These are phyloP conservation scores for Plantago ovata DNA, from an alignment of 257 asterid genomes.

Conservation along the genomic window DNA sequence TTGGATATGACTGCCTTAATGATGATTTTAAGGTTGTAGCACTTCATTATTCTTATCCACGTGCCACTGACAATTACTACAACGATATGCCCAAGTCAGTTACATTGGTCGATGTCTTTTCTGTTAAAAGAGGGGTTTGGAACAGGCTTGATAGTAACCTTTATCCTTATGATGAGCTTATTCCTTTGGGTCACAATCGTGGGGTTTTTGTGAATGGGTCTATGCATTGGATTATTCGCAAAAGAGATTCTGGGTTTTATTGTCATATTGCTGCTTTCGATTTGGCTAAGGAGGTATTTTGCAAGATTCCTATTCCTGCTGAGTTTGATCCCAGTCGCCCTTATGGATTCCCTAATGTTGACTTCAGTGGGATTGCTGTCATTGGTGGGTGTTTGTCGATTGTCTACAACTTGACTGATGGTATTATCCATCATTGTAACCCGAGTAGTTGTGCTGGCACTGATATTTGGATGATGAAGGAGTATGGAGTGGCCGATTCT, in stretches of 20 bases:
- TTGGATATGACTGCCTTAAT: neutral
- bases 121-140: neutral
- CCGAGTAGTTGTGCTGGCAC: neutral
- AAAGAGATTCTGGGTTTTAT: neutral
- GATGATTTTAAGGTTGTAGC: neutral
- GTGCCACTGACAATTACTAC: neutral
- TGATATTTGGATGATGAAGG: neutral
- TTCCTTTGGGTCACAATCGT: neutral
- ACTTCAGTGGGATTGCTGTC: neutral
- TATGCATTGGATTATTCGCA: neutral
- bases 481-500: neutral
- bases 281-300: neutral
- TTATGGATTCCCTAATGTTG: neutral
- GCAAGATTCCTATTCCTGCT: neutral
- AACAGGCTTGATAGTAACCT: too few species aligned
- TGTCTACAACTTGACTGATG: neutral
- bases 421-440: neutral
- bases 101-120: neutral
- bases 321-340: neutral
- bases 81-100: neutral
- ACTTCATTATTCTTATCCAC: too few species aligned
- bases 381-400: neutral
- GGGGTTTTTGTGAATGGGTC: neutral
- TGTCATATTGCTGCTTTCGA: neutral
- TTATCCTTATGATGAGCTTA: neutral